A percentile compares a stretch with the other conserved stretches of the same genome.
These are phyloP conservation scores for Mycena filopes DNA, from an alignment of 768 basidiomycete species.

Conservation along the genomic window DNA sequence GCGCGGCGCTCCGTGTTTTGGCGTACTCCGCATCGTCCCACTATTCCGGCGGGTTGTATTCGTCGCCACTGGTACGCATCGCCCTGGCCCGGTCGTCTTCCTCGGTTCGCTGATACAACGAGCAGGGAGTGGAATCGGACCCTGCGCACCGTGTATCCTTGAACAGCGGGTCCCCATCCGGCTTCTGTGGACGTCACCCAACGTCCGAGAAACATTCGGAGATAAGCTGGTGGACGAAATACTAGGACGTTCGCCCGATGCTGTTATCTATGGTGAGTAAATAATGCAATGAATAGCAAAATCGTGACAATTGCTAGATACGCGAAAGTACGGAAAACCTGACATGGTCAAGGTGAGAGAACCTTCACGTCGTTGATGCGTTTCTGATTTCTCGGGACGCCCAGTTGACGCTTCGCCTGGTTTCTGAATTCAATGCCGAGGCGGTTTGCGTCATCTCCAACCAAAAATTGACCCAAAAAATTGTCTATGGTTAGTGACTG, in stretches of 20 bases:
- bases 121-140: slow-evolving; percentile 62
- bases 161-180: slow-evolving; percentile 62
- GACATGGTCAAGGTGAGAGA: slow-evolving; percentile 54
- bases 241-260: slow-evolving; percentile 62
- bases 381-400: background rate
- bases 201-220: slow-evolving; percentile 70
- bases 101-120: background rate
- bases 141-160: slow-evolving; percentile 66
- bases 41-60: slow-evolving; percentile 66
- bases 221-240: slow-evolving; percentile 68
- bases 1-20: slow-evolving; percentile 65
- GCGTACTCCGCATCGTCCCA: slow-evolving; percentile 64
- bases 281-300: background rate
- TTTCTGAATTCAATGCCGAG: slow-evolving; percentile 59
- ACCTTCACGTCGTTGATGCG: background rate
- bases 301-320: slow-evolving; percentile 43
- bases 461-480: slow-evolving; percentile 63
- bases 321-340: slow-evolving; percentile 56
- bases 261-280: slow-evolving; percentile 64
- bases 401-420: slow-evolving; percentile 53
- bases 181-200: slow-evolving; percentile 71
- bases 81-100: slow-evolving; percentile 17
- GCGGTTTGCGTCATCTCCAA: slow-evolving; percentile 71
- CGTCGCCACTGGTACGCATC: slow-evolving; percentile 63
- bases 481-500: slow-evolving; percentile 61